Percentiles rank a stretch among this genome's conserved stretches.
phyloP scores from a whole-genome alignment of 2,329 filamentous ascomycete genomes.

The Botrytis fragariae region DNA sequence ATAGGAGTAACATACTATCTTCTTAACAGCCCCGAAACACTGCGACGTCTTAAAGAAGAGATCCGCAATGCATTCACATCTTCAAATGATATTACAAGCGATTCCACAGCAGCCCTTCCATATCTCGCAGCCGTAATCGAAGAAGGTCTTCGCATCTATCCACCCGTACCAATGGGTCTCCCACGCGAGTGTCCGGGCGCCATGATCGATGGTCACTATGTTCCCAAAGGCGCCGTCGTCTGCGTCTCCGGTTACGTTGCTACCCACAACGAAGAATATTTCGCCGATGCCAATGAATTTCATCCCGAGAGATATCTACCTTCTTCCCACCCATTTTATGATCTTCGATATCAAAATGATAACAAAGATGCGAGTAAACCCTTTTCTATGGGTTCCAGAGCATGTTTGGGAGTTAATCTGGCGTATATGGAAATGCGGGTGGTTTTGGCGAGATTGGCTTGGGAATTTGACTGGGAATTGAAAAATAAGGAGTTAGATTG shows the following conservation, averaged over 20 bases:
- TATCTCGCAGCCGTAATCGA: slow-evolving; percentile 18
- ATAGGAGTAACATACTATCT: slow-evolving; percentile 7
- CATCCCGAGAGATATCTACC: slow-evolving; percentile 18
- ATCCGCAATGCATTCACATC: not conserved
- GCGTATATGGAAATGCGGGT: slow-evolving; percentile 19
- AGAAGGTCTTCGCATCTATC: slow-evolving; percentile 21
- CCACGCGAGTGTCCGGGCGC: slow-evolving; percentile 15
- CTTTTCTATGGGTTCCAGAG: slow-evolving; percentile 4
- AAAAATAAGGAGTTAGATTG: slow-evolving; percentile 4
- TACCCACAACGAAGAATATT: slow-evolving; percentile 1
- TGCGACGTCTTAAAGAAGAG: not conserved
- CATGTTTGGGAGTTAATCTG: slow-evolving; percentile 11
- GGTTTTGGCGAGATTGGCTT: slow-evolving; percentile 9
- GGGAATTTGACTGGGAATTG: slow-evolving; percentile 18
- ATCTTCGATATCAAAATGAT: slow-evolving; percentile 11
- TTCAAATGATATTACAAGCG: not conserved
- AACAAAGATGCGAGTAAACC: slow-evolving; percentile 11
- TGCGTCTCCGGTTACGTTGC: slow-evolving; percentile 3
- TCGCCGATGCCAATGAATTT: not conserved
- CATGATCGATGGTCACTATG: not conserved
- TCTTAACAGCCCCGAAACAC: slow-evolving; percentile 6
- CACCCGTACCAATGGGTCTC: slow-evolving; percentile 8
- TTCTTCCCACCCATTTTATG: not conserved
- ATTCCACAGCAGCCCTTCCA: slow-evolving; percentile 7
- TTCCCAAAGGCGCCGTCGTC: slow-evolving; percentile 1